Evolutionary conservation across 345 rosid species (phyloP).

Genomic region (Hypericum androsaemum): DNA sequence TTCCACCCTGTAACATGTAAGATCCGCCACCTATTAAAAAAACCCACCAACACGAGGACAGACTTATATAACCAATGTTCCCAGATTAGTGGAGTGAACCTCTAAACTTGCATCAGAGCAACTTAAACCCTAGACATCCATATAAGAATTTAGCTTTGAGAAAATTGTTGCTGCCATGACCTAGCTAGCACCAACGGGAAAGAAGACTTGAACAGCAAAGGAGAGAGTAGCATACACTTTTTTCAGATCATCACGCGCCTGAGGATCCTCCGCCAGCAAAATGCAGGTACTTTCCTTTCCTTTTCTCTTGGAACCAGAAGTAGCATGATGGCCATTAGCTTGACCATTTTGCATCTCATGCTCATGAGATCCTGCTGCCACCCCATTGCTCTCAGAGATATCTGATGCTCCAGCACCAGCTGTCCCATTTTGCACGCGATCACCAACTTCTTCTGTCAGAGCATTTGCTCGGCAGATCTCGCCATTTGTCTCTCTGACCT

Average conservation of each 20-base stretch:
- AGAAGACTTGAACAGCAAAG: constrained; percentile 7
- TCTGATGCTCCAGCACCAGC: constrained; percentile 20
- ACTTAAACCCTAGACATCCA: background rate
- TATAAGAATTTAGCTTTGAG: background rate
- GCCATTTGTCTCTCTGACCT: constrained; percentile 26
- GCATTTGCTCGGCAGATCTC: constrained; percentile 11
- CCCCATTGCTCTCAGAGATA: constrained; percentile 26
- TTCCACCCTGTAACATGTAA: too few species aligned
- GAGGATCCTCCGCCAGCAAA: constrained; percentile 53
- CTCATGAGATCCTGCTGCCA: constrained; percentile 14
- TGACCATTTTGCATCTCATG: constrained; percentile 24
- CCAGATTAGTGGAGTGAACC: too few species aligned
- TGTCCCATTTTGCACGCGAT: constrained; percentile 10
- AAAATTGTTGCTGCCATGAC: background rate
- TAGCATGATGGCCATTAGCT: constrained; percentile 21
- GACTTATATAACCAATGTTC: too few species aligned
- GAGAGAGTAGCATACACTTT: constrained; percentile 46
- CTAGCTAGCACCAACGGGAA: background rate
- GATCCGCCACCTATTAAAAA: too few species aligned
- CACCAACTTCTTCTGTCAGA: constrained; percentile 26
- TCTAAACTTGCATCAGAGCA: too few species aligned
- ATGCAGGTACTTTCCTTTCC: constrained; percentile 32
- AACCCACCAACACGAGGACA: too few species aligned
- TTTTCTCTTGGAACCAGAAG: constrained; percentile 37
- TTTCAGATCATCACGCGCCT: constrained; percentile 54